Percentiles rank a stretch among this genome's conserved stretches.
These are phyloP conservation scores for Xeromyces bisporus DNA, from an alignment of 495 filamentous ascomycete genomes.

Conservation along the genomic window DNA sequence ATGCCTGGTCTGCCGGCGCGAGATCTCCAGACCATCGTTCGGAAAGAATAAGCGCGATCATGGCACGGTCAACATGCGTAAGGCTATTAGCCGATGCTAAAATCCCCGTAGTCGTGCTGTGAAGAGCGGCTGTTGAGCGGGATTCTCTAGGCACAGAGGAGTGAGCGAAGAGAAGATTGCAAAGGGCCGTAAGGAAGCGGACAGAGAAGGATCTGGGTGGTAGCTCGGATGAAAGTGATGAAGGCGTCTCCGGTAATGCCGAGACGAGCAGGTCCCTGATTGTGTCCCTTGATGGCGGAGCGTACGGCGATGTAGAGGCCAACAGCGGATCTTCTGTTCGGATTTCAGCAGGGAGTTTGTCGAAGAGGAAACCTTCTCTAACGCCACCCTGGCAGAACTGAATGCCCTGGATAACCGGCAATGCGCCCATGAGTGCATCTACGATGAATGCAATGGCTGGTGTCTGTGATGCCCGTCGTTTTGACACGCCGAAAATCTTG, in stretches of 20 bases:
- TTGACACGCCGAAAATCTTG: slow-evolving; percentile 64
- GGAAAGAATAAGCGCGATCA: slow-evolving; percentile 57
- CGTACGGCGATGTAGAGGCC: slow-evolving; percentile 37
- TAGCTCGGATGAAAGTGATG: slow-evolving; percentile 7
- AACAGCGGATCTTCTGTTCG: slow-evolving; percentile 49
- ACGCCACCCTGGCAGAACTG: slow-evolving; percentile 79
- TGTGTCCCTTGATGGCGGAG: slow-evolving; percentile 21
- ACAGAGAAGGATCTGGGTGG: slow-evolving; percentile 23
- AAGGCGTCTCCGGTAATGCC: slow-evolving; percentile 20
- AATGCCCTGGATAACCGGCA: slow-evolving; percentile 54
- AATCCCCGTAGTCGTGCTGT: slow-evolving; percentile 51
- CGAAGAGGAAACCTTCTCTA: slow-evolving; percentile 63
- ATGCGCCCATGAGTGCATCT: slow-evolving; percentile 45
- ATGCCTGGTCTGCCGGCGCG: slow-evolving; percentile 30
- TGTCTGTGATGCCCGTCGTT: slow-evolving; percentile 62
- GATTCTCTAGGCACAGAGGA: slow-evolving; percentile 30
- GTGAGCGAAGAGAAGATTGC: slow-evolving; percentile 37
- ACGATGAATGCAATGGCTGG: slow-evolving; percentile 71
- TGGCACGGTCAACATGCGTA: slow-evolving; percentile 49
- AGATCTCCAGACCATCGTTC: slow-evolving; percentile 61
- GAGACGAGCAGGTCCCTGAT: slow-evolving; percentile 27
- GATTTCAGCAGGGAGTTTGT: slow-evolving; percentile 38
- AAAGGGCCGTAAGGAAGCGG: slow-evolving; percentile 32
- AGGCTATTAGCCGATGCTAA: slow-evolving; percentile 53
- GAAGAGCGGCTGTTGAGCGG: slow-evolving; percentile 49